Evolutionary conservation across 108 stramenopile genomes (phyloP), one percentile per base, ranked within the genome.

Genomic region (Pelagomonas calceolata): DNA sequence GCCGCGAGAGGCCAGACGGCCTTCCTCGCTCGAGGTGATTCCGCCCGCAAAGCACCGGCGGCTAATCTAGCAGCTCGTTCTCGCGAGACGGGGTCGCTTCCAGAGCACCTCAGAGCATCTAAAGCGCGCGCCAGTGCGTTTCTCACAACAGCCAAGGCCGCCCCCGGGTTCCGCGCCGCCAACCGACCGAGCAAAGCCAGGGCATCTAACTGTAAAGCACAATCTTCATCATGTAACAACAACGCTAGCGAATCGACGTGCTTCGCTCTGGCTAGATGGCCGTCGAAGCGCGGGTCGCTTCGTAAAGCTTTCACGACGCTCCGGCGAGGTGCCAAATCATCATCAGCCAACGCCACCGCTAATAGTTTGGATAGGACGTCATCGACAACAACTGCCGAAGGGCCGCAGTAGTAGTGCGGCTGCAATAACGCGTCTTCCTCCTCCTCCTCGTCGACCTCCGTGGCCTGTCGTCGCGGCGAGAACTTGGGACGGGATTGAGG

Each of bases 171-270:
- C 64, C 65, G 64, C 64, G 18, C 18, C 44, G 95, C 87, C 30
- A 98, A 75, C 21, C 94, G 79, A 0, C 95, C 95, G 34, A 96
- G 78, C 34, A 96, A 70, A 35, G 78, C 78, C 63, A 98, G 81
- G 34, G 89, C 90, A 34, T 87, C 86, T 29, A 91, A 82, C 65
- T 91, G 82, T 29, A 95, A 84, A 12, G 79, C 84, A 36, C 94
- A 76, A 30, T 79, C 71, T 74, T 94, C 94, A 75, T 99, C 98
- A 77, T 92, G 86, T 0, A 95, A 73, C 32, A 95, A 67, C 44
- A 96, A 73, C 72, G 93, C 89, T 10, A 99, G 75, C 30, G 88
- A 73, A 64, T 86, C 79, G 0, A 96, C 75, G 75, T 92, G 88
- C 66, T 93, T 87, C 0, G 83, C 66, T 68, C 90, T 94, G 36